Percentiles rank a stretch among this genome's conserved stretches.
phyloP scores from a whole-genome alignment of 1,284 basidiomycete genomes.

The Heterobasidion parviporum region DNA sequence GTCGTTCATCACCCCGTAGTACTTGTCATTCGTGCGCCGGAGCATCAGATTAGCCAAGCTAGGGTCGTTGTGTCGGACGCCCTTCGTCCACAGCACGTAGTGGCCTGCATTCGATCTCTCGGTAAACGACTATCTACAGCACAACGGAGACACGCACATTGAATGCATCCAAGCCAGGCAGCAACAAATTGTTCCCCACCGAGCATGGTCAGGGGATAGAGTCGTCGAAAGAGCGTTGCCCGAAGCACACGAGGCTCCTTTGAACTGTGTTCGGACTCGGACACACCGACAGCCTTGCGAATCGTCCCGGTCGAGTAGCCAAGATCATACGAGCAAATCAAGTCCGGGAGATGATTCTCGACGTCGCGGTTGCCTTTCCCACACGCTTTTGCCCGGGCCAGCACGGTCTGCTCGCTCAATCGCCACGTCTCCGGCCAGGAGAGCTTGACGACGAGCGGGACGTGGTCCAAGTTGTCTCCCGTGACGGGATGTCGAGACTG shows the following conservation, averaged over 20 bases:
- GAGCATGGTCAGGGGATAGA: neutral
- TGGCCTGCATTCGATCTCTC: neutral
- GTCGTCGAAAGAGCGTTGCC: neutral
- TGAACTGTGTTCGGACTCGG: neutral
- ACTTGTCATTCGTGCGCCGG: neutral
- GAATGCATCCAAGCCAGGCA: neutral
- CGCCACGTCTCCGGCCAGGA: neutral
- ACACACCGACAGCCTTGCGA: neutral
- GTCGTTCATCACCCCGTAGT: neutral
- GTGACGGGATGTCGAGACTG: neutral
- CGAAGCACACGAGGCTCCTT: neutral
- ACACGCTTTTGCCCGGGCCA: neutral
- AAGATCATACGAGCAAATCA: neutral
- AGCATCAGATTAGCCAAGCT: neutral
- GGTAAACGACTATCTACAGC: neutral
- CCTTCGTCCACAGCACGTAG: neutral
- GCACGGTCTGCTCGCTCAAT: neutral
- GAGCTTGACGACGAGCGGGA: neutral
- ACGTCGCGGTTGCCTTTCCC: neutral
- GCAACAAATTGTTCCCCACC: neutral
- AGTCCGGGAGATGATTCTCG: neutral
- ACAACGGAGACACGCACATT: neutral
- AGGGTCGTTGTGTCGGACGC: neutral
- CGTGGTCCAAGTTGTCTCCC: neutral
- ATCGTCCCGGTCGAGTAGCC: neutral